Conservation (phyloP, 2,329 filamentous ascomycete species). For the Penicillium sp. region DNA sequence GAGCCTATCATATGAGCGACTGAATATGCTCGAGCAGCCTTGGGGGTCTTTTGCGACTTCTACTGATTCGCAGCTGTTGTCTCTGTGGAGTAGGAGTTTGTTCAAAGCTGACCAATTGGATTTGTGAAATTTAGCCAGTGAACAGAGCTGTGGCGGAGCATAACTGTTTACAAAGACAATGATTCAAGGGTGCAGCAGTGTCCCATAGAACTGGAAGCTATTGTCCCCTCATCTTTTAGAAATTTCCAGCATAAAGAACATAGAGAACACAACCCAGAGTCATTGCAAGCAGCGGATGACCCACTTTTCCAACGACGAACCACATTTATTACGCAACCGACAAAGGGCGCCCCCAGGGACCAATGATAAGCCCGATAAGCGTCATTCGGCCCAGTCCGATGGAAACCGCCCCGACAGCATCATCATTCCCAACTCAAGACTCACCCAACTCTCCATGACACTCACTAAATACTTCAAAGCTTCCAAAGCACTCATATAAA, state of each 20-base stretch:
- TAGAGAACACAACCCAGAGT: background rate
- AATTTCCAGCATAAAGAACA: background rate
- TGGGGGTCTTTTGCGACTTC: too few relatives aligned
- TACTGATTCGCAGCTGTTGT: too few relatives aligned
- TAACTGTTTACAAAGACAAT: too few relatives aligned
- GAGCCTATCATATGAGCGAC: too few relatives aligned
- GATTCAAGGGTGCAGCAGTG: too few relatives aligned
- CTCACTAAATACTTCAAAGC: conserved; percentile 8
- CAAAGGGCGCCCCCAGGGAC: conserved; percentile 1
- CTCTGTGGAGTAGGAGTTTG: too few relatives aligned
- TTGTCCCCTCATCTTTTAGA: too few relatives aligned
- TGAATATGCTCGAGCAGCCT: too few relatives aligned
- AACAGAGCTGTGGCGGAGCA: too few relatives aligned
- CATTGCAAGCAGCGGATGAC: background rate
- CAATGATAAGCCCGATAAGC: conserved; percentile 26
- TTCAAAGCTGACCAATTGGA: too few relatives aligned
- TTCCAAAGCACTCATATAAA: background rate
- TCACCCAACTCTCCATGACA: background rate
- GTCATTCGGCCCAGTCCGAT: conserved; percentile 20
- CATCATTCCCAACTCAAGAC: background rate
- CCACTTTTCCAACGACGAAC: background rate
- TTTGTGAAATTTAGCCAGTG: too few relatives aligned
- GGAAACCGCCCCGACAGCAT: conserved; percentile 23
- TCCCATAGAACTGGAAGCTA: too few relatives aligned
- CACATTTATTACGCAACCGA: conserved; percentile 4